phyloP scores from a whole-genome alignment of 495 filamentous ascomycete species.

The Tuber calosporum region DNA sequence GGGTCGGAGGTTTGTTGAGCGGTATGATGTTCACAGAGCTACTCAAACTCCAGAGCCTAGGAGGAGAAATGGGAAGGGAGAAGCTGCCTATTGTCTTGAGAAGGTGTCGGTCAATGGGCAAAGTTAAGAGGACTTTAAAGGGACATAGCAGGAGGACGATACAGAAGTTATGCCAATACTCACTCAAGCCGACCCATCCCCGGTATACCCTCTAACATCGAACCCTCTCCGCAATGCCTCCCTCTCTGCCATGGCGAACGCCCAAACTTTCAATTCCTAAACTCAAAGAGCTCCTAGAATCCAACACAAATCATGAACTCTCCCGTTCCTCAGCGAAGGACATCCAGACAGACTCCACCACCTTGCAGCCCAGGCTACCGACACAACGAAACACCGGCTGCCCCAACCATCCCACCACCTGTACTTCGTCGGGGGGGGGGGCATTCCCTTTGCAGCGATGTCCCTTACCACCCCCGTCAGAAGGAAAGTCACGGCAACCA shows the following conservation, averaged over 20 bases:
- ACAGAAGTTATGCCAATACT: background rate
- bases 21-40: background rate
- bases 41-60: too few species aligned
- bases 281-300: conserved; percentile 7
- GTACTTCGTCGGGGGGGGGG: background rate
- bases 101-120: conserved; percentile 21
- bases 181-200: too few species aligned
- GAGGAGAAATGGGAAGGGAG: background rate
- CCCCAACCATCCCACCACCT: conserved; percentile 17
- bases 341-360: conserved; percentile 14
- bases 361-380: conserved; percentile 11
- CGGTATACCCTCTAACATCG: too few species aligned
- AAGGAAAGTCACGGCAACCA: background rate
- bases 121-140: conserved; percentile 12
- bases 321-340: conserved; percentile 6
- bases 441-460: conserved; percentile 2
- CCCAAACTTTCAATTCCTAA: too few species aligned
- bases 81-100: conserved; percentile 13
- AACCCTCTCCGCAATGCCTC: too few species aligned
- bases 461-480: conserved; percentile 10
- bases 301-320: background rate
- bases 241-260: too few species aligned
- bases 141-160: conserved; percentile 8
- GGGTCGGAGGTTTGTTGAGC: conserved; percentile 5
- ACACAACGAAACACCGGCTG: conserved; percentile 12